Evolutionary conservation across 139 green algal species (phyloP), one percentile per base, ranked within the genome.

Genomic region (Coelastrella sp.): DNA sequence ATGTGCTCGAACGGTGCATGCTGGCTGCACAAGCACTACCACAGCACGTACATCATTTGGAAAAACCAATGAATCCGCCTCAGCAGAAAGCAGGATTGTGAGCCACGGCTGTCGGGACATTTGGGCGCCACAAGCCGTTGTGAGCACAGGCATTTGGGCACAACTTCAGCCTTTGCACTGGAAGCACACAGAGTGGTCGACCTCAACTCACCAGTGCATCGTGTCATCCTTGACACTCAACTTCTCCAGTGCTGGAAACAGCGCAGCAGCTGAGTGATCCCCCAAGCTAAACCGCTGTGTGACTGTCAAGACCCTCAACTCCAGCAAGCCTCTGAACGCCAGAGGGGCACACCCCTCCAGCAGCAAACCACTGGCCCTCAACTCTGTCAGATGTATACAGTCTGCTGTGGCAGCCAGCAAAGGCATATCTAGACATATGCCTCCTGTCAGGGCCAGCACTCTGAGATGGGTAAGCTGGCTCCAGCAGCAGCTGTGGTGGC

Each of bases 371-470:
- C 68, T 57, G n/a, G 77, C 66, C 32, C n/a, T 22, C 83, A 88
- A 57, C 68, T 66, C 66, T 10, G 58, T 88, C 3, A 88, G 66
- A 11, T 60, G 57, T 7, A 19, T 57, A 23, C 66, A 80, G 0
- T 11, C 83, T 58, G 68, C 68, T 68, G 83, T 88, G 4, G 83
- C 83, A n/a, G 83, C 83, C 47, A 88, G 56, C 68, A 68, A 10
- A 47, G 66, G 66, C 7, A 58, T 68, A 59, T 88, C 83, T n/a
- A 88, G 20, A 8, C 58, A 88, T 14, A 88, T 64, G 3, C 68
- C 54, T 32, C 68, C 54, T 7, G 74, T 58, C 66, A 88, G 54
- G 7, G 56, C 54, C 83, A 88, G 54, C 47, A 59, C 83, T 23
- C 64, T 58, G 17, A 88, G 83, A 17, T 88, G 83, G 19, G 54